Base-by-base conservation (phyloP, 2,329 filamentous ascomycete genomes). In the Fusarium sp. region DNA sequence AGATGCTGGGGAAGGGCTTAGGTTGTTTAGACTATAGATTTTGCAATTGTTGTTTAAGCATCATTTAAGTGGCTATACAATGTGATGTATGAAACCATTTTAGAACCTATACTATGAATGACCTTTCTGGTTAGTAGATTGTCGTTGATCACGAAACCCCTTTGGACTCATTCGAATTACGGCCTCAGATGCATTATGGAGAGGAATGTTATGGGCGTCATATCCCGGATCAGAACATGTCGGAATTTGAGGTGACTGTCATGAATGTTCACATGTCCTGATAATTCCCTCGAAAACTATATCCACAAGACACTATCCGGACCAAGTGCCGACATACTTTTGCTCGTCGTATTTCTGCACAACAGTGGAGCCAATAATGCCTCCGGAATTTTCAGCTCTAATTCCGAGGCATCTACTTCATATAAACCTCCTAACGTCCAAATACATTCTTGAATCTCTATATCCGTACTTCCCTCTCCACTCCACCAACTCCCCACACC, bases 251-350 rank as follows among this genome's bases (percentile, higher is more conserved):
- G 8, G 8, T 20, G 0, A 14, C 0, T 3, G 0, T 20, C 15
- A 51, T 20, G 0, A 0, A 14, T 7, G 6, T 4, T 24, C n/a
- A 2, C n/a, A 20, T 24, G 13, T 0, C 2, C 5, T 1, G 2
- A 4, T 28, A 28, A 28, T 28, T 28, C 26, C 26, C 26, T 28
- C 26, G 26, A 28, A 28, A n/a, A 2, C 5, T 7, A 39, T 55
- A 13, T 7, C 20, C 35, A 6, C 14, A 33, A 1, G 17, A 41
- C 20, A 17, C 24, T 44, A 56, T 44, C 52, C 52, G 38, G 3
- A n/a, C 11, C 1, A 31, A 42, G 6, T 56, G 52, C 52, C 38
- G 38, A 56, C 0, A 42, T 20, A 52, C 13, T 20, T 7, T 7
- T 3, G 6, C 4, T 14, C n/a, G 3, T 56, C 24, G 49, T 33